phyloP scores from a whole-genome alignment of 2,329 filamentous ascomycete species.

The Fusarium foetens region DNA sequence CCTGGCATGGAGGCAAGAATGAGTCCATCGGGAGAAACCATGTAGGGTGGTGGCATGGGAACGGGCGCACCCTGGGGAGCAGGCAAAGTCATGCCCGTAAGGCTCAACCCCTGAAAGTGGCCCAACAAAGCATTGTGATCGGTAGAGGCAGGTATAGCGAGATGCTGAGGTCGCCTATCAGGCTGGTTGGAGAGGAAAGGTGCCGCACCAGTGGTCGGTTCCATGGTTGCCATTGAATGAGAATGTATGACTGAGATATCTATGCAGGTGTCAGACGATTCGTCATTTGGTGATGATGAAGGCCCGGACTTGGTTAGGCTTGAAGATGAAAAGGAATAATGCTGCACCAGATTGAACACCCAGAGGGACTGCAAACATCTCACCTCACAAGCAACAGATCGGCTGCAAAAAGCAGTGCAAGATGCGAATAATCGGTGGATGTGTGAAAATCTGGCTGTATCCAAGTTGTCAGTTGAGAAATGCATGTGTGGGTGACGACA shows the following conservation, averaged over 20 bases:
- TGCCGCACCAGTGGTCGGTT: slow-evolving; percentile 47
- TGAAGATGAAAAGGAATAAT: not conserved
- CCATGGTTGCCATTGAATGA: slow-evolving; percentile 50
- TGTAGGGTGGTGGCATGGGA: slow-evolving; percentile 50
- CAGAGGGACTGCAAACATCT: slow-evolving; percentile 1
- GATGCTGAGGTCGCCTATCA: slow-evolving; percentile 46
- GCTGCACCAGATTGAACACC: not conserved
- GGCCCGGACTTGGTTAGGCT: not conserved
- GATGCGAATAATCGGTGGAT: slow-evolving; percentile 46
- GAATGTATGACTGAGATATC: slow-evolving; percentile 50
- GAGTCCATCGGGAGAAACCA: slow-evolving; percentile 54
- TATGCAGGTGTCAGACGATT: not conserved
- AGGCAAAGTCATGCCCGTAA: slow-evolving; percentile 51
- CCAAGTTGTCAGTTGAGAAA: not conserved
- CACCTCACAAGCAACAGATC: slow-evolving; percentile 50
- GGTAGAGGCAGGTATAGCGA: slow-evolving; percentile 44
- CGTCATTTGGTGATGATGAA: not conserved
- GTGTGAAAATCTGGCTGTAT: slow-evolving; percentile 45
- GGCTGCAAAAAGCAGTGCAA: slow-evolving; percentile 45
- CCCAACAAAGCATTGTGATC: slow-evolving; percentile 49
- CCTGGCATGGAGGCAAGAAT: slow-evolving; percentile 51
- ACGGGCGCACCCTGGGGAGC: slow-evolving; percentile 46
- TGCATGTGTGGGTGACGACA: not conserved
- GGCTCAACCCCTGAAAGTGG: slow-evolving; percentile 52
- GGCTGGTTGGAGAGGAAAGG: slow-evolving; percentile 48